Evolutionary conservation across 2,329 filamentous ascomycete species (phyloP).

Genomic region (Colletotrichum salicis): DNA sequence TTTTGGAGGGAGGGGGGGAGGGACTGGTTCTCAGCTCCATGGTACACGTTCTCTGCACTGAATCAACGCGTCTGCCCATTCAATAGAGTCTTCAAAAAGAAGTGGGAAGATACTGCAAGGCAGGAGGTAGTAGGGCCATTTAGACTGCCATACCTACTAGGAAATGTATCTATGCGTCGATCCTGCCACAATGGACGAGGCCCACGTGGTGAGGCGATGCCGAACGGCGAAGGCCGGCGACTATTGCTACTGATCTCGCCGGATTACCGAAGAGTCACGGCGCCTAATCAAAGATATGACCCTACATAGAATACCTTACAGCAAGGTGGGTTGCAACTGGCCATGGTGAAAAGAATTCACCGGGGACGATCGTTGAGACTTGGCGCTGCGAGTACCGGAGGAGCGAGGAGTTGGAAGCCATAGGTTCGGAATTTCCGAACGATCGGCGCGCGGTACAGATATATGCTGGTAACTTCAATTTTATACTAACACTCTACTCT

Average conservation of each 20-base stretch:
- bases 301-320: no score
- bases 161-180: neutral
- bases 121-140: no score
- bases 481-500: conserved; percentile 55
- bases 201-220: neutral
- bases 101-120: no score
- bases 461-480: neutral
- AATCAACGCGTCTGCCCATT: no score
- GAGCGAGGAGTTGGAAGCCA: neutral
- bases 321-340: no score
- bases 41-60: no score
- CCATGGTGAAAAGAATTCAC: no score
- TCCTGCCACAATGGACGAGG: no score
- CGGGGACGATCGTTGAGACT: neutral
- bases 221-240: neutral
- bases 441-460: neutral
- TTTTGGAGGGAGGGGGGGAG: neutral
- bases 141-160: no score
- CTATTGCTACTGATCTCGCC: neutral
- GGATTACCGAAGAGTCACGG: neutral
- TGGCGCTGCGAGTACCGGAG: neutral
- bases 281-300: no score
- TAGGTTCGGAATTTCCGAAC: neutral
- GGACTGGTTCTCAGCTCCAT: accelerated
- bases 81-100: no score